Evolutionary conservation across 2,329 filamentous ascomycete genomes (phyloP), one percentile per base, ranked within the genome.

Genomic region (Alternaria sp.): DNA sequence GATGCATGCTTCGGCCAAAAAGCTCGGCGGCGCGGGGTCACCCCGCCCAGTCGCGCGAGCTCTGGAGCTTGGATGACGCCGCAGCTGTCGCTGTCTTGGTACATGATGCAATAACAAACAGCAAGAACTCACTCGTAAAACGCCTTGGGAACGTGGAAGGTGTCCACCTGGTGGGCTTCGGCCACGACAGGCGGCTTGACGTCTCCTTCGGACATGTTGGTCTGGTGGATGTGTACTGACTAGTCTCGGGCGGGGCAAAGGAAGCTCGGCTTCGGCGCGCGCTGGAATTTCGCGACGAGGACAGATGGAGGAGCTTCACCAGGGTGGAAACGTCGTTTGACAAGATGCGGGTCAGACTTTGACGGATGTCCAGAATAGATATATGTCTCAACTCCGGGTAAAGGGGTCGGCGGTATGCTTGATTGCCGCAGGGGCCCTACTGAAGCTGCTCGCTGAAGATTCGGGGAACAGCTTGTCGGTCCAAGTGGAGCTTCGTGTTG

Each of bases 161-260:
- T 93, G 78, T 91, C 88, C 69, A 92, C 89, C 74, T 88, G 80
- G 78, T 92, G 90, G 72, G 90, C 89, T 83, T 93, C 90, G 61
- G 84, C 83, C 71, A 93, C 90, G 71, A 90, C 88, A 26, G 72
- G 70, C 31, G 79, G 79, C 67, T 78, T 74, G 37, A 74, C 71
- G 51, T 73, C 61, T 61, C 80, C 80, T 66, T 82, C 80, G 62
- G 80, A 81, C 80, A 82, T 82, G 61, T 51, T 67, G 65, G 42
- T 52, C 24, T 53, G 61, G 58, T 52, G 54, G 48, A 42, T 49
- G 40, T 54, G 49, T 45, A 58, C 34, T 39, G 26, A 14, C 14
- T 48, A 39, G 54, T 51, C 56, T 57, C 41, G 29, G 50, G 51
- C 53, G 52, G 57, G 41, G 56, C 51, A 48, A 36, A 52, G 42